Percentiles rank a stretch among this genome's conserved stretches.
Evolutionary conservation across 768 basidiomycete species (phyloP).

Genomic region (Sarcodon aspratus): DNA sequence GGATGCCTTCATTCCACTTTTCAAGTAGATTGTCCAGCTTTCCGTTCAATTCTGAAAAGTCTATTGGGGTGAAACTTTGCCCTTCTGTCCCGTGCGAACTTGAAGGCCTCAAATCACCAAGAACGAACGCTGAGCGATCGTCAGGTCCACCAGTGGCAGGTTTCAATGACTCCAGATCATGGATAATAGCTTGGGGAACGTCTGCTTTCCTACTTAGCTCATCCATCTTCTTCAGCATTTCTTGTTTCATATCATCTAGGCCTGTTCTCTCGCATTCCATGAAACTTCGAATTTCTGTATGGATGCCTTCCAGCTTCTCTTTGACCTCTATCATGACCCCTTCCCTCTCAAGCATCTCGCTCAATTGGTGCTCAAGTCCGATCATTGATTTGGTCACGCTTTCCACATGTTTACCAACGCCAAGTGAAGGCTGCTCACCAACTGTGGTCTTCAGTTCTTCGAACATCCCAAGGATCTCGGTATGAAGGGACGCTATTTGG

Average conservation of each 20-base stretch:
- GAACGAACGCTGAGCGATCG: slow-evolving; percentile 10
- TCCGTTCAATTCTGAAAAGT: slow-evolving; percentile 18
- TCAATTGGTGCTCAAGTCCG: background rate
- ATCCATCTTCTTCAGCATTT: slow-evolving; percentile 8
- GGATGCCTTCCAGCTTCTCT: slow-evolving; percentile 8
- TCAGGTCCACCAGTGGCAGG: background rate
- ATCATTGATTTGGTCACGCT: background rate
- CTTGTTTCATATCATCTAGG: slow-evolving; percentile 13
- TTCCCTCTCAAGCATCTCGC: background rate
- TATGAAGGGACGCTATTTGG: slow-evolving; percentile 20
- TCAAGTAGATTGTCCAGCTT: slow-evolving; percentile 26
- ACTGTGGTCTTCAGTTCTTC: slow-evolving; percentile 14
- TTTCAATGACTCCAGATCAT: slow-evolving; percentile 26
- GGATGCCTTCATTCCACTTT: background rate
- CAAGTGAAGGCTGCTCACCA: slow-evolving; percentile 12
- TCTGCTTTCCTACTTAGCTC: background rate
- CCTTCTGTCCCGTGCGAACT: background rate
- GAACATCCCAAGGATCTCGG: slow-evolving; percentile 17
- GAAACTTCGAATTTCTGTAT: slow-evolving; percentile 4
- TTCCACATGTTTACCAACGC: slow-evolving; percentile 3
- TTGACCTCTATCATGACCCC: background rate
- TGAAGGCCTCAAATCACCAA: slow-evolving; percentile 7
- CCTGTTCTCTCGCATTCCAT: slow-evolving; percentile 4
- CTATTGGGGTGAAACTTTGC: slow-evolving; percentile 2
- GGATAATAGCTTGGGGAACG: slow-evolving; percentile 6